Conservation (phyloP, 352 stramenopile species). For the Globisporangium heterothallicum region DNA sequence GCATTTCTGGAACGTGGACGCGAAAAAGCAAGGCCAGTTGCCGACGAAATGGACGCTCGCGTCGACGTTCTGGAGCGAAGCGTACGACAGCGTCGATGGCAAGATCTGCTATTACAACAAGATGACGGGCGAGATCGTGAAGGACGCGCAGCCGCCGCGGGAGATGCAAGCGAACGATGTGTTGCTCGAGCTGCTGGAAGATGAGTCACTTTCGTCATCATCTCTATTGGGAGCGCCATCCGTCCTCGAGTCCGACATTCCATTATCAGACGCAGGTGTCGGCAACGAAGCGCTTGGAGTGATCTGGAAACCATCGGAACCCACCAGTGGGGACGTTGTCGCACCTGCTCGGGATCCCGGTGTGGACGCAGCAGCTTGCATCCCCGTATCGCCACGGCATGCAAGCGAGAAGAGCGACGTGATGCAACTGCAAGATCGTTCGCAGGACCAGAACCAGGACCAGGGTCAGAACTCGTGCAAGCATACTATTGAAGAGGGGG, state of each 20-base stretch:
- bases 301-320: too few species aligned
- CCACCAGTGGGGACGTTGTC: too few species aligned
- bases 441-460: background rate
- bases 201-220: constrained; percentile 12
- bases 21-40: constrained; percentile 29
- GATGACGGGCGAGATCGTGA: constrained; percentile 60
- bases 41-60: constrained; percentile 49
- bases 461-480: background rate
- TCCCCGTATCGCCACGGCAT: too few species aligned
- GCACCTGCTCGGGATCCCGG: too few species aligned
- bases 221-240: too few species aligned
- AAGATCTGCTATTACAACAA: constrained; percentile 67
- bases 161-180: constrained; percentile 74
- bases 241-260: too few species aligned
- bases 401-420: too few species aligned
- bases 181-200: constrained; percentile 54
- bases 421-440: too few species aligned
- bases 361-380: too few species aligned
- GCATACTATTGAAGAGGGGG: background rate
- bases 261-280: too few species aligned
- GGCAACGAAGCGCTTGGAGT: too few species aligned
- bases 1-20: constrained; percentile 64
- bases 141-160: constrained; percentile 32
- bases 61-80: constrained; percentile 69
- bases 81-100: constrained; percentile 56